Base-by-base conservation (phyloP, 2,329 filamentous ascomycete genomes). In the Chrysosporium keratinophilum region DNA sequence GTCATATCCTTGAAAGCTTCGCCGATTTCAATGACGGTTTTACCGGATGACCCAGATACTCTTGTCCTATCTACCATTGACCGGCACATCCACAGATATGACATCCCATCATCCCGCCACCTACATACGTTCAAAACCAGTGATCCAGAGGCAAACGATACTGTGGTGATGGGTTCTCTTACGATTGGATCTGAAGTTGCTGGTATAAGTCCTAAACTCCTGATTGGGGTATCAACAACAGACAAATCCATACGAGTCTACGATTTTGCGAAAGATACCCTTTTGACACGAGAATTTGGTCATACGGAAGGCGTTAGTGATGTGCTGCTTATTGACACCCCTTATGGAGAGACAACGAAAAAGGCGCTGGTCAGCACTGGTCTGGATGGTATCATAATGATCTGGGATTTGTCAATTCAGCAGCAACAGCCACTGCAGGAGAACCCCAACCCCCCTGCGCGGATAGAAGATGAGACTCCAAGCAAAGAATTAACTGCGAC, bases 201-300 rank as follows among this genome's bases (percentile, higher is more conserved):
- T 65, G 71, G 81, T 62, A 68, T 77, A 57, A 69, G 78, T 69
- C 75, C 77, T 9, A 79, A 83, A 28, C 79, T 94, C 49, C 77
- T 98, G 50, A 78, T 93, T 15, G 90, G 88, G n/a, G 79, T 93
- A 10, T 96, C 91, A 7, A 90, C 90, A 61, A 95, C 88, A 0
- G 93, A 98, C 69, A 98, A 97, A 67, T 97, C 93, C 0, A 84
- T 98, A 54, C 79, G 93, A 35, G 74, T 98, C 14, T 98, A 98
- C 63, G 87, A 95, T 60, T 76, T 81, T 31, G 83, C 85, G 57
- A 83, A 81, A 41, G 90, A 91, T 7, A 72, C 75, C 1, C 84
- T 98, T 54, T 72, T 97, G 28, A 86, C 89, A 49, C 82, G 88
- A 40, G 93, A 97, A 70, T 96, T 89, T 81, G 93, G 93, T 1